Percentiles rank a stretch among this genome's conserved stretches.
phyloP scores from a whole-genome alignment of 768 basidiomycete species.

The Myochromella boudieri region DNA sequence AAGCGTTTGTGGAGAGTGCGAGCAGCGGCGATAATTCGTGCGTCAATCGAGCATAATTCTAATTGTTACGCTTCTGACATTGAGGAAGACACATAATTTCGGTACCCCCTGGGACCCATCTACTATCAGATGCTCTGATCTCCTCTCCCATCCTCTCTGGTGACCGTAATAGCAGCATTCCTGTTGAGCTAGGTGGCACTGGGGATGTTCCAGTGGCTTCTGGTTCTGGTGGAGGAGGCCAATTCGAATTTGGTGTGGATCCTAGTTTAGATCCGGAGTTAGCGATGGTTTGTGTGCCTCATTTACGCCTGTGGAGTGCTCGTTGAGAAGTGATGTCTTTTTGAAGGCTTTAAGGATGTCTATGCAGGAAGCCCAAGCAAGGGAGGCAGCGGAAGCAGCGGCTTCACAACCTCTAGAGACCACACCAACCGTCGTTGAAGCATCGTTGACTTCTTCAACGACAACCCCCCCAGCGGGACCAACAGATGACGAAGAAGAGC shows the following conservation, averaged over 20 bases:
- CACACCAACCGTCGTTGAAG: conserved; percentile 25
- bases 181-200: conserved; percentile 54
- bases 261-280: conserved; percentile 95
- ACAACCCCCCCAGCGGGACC: conserved; percentile 37
- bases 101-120: conserved; percentile 72
- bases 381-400: conserved; percentile 57
- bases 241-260: conserved; percentile 91
- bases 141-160: conserved; percentile 80
- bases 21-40: conserved; percentile 86
- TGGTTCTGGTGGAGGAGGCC: conserved; percentile 42
- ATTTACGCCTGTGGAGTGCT: background rate
- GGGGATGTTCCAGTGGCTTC: conserved; percentile 48
- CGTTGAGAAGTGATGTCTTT: background rate
- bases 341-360: conserved; percentile 92
- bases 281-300: conserved; percentile 71
- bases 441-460: conserved; percentile 20
- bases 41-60: conserved; percentile 26
- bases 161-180: conserved; percentile 70
- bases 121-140: conserved; percentile 82
- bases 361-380: conserved; percentile 90
- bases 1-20: conserved; percentile 80
- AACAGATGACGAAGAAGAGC: conserved; percentile 76
- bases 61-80: background rate
- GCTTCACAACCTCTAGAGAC: too few relatives aligned
- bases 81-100: conserved; percentile 72